A percentile compares a stretch with the other conserved stretches of the same genome.
phyloP scores from a whole-genome alignment of 192 early-diverging fungal genomes.

The Podila epigama region DNA sequence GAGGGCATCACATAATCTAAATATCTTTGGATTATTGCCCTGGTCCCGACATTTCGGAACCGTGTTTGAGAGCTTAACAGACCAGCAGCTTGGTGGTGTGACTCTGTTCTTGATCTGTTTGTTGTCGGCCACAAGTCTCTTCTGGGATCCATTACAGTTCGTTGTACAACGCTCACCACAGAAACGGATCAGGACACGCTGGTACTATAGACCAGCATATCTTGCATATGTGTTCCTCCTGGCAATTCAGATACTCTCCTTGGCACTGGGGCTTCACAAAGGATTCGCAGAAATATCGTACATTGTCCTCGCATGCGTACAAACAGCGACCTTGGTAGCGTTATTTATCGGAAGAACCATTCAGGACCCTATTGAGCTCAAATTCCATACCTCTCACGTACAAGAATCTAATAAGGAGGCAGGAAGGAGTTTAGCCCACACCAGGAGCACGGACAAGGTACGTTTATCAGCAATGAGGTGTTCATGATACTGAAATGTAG shows the following conservation, averaged over 20 bases:
- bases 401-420: background rate
- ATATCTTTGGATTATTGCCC: background rate
- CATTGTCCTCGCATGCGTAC: background rate
- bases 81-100: background rate
- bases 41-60: constrained; percentile 9
- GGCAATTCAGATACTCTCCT: background rate
- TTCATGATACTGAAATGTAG: no score
- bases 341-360: constrained; percentile 1
- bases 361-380: constrained; percentile 15
- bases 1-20: background rate
- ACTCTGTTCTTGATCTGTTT: background rate
- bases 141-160: constrained; percentile 24
- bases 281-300: background rate
- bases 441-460: background rate
- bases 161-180: constrained; percentile 5
- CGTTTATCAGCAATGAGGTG: no score
- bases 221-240: background rate
- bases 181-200: constrained; percentile 4
- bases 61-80: background rate
- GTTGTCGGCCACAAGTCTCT: constrained; percentile 7
- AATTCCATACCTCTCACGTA: background rate
- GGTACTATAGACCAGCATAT: constrained; percentile 8
- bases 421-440: background rate
- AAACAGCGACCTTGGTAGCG: background rate
- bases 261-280: background rate